These are phyloP conservation scores for Dioszegia crocea DNA, from an alignment of 768 basidiomycete species.

Conservation along the genomic window DNA sequence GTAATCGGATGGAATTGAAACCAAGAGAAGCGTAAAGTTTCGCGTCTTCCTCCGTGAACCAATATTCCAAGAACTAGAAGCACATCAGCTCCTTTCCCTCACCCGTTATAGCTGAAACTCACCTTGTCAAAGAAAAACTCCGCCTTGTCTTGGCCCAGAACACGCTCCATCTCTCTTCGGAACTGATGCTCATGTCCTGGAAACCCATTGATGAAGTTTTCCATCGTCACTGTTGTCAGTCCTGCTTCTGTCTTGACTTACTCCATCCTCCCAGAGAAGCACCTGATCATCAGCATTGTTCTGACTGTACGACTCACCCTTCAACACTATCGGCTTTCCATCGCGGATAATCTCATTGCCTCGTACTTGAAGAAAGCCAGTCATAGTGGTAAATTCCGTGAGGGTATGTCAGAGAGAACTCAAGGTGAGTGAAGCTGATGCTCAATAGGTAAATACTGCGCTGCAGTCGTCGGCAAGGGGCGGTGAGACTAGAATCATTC, in stretches of 20 bases:
- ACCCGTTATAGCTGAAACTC: slow-evolving; percentile 6
- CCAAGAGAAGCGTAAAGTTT: slow-evolving; percentile 72
- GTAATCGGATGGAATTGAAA: slow-evolving; percentile 67
- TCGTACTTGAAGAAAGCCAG: slow-evolving; percentile 23
- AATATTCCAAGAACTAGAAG: slow-evolving; percentile 74
- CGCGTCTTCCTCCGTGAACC: slow-evolving; percentile 72
- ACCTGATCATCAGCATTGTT: slow-evolving; percentile 38
- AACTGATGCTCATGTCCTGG: slow-evolving; percentile 75
- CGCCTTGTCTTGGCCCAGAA: slow-evolving; percentile 62
- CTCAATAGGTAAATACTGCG: too few species aligned
- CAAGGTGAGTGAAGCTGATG: too few species aligned
- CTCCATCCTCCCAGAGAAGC: slow-evolving; percentile 78
- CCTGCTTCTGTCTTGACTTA: slow-evolving; percentile 12
- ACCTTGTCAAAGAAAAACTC: slow-evolving; percentile 83
- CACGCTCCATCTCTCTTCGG: slow-evolving; percentile 63
- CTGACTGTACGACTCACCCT: slow-evolving; percentile 11
- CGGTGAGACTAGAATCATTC: too few species aligned
- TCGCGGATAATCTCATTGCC: slow-evolving; percentile 27
- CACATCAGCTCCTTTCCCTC: background rate
- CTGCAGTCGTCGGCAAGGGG: too few species aligned
- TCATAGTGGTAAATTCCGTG: too few species aligned
- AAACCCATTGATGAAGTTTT: slow-evolving; percentile 61
- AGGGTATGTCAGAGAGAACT: too few species aligned
- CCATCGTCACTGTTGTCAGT: slow-evolving; percentile 57
- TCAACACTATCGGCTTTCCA: slow-evolving; percentile 38